Evolutionary conservation across 805 yeast species (phyloP).

Genomic region (Ogataea paraovalis): DNA sequence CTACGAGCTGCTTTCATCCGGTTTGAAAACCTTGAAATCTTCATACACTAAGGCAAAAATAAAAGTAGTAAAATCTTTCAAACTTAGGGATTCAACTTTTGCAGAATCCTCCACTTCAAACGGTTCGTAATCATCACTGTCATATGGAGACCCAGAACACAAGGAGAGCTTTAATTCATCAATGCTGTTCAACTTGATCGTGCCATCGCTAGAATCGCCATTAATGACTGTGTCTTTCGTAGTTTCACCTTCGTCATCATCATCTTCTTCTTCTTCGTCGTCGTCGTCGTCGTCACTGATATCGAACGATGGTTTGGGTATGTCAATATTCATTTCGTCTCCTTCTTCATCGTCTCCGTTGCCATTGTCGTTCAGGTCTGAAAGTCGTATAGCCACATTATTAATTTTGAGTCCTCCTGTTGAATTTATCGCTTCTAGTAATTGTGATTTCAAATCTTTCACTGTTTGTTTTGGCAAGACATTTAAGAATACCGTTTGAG

Average conservation of each 20-base stretch:
- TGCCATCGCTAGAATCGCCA: constrained; percentile 6
- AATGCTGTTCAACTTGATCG: constrained; percentile 18
- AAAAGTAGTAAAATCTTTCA: constrained; percentile 39
- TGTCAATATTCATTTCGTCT: constrained; percentile 34
- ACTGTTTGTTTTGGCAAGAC: constrained; percentile 22
- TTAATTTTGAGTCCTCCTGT: constrained; percentile 45
- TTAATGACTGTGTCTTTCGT: constrained; percentile 18
- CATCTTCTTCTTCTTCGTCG: constrained; percentile 27
- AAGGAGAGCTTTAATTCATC: constrained; percentile 35
- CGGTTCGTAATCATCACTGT: constrained; percentile 9
- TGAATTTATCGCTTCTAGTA: constrained; percentile 37
- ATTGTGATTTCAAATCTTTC: constrained; percentile 24
- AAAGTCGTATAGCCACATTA: constrained; percentile 17
- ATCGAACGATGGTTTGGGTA: constrained; percentile 38
- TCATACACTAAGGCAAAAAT: constrained; percentile 39
- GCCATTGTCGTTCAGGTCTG: constrained; percentile 12
- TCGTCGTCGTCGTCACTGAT: constrained; percentile 29
- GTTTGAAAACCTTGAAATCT: constrained; percentile 30
- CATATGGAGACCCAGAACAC: constrained; percentile 34
- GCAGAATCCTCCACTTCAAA: constrained; percentile 27
- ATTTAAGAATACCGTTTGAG: constrained; percentile 32
- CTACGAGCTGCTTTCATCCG: constrained; percentile 10
- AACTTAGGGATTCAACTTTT: constrained; percentile 27
- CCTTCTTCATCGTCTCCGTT: constrained; percentile 19
- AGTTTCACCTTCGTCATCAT: constrained; percentile 12